Evolutionary conservation across 441 rosid species (phyloP).

Genomic region (Jatropha multifida): DNA sequence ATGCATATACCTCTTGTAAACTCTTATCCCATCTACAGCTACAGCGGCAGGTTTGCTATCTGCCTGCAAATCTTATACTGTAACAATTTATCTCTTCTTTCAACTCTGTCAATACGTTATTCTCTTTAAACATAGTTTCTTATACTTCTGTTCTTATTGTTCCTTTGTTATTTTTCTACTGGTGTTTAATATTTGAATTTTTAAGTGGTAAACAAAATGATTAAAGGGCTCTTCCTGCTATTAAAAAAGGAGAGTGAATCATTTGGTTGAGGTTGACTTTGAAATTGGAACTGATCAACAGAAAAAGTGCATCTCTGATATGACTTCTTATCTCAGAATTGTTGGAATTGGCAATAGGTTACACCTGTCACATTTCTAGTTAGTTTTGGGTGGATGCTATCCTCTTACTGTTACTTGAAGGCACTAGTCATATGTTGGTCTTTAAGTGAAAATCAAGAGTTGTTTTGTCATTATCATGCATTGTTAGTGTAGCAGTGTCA

Average conservation of each 20-base stretch:
- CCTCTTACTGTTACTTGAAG: constrained; percentile 5
- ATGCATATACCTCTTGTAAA: no score
- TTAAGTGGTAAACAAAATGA: background rate
- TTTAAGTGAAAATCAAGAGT: background rate
- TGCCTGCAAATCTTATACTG: no score
- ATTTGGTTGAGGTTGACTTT: constrained; percentile 3
- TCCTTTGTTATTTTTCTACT: background rate
- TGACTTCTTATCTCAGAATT: background rate
- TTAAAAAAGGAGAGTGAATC: background rate
- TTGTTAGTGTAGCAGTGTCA: background rate
- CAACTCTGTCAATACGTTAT: background rate
- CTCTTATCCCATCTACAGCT: no score
- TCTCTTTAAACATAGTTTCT: background rate
- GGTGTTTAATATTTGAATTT: constrained; percentile 8
- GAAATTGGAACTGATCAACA: background rate
- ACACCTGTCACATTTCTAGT: background rate
- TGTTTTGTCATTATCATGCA: background rate
- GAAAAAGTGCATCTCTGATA: background rate
- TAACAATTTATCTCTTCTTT: background rate
- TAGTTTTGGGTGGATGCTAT: background rate
- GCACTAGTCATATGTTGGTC: background rate
- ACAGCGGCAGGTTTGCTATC: no score
- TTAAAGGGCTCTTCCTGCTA: background rate
- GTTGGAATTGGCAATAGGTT: background rate
- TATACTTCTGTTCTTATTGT: background rate